Conservation (phyloP, 2,329 filamentous ascomycete genomes). For the Botryosphaeria dothidea region DNA sequence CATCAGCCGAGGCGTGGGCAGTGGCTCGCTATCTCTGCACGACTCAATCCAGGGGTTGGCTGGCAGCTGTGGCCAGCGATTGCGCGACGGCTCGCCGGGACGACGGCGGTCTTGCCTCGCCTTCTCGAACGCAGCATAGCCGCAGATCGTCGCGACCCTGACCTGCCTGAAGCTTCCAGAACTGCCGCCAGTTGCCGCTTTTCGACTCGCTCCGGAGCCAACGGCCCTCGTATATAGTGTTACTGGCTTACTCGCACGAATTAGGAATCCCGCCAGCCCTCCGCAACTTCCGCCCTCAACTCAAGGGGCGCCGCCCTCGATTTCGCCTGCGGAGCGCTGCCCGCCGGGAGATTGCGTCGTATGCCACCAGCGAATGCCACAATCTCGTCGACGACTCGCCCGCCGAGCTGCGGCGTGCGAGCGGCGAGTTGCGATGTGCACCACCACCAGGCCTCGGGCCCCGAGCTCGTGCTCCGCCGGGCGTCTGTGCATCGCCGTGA, state of each 20-base stretch:
- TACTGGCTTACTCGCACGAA: not conserved
- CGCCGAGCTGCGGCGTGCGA: not conserved
- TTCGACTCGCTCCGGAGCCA: constrained; percentile 2
- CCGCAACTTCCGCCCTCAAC: not conserved
- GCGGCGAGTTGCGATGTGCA: too few relatives aligned
- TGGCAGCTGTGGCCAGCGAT: not conserved
- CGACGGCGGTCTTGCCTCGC: constrained; percentile 9
- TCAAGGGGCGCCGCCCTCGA: not conserved
- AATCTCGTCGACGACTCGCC: not conserved
- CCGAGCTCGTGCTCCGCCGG: constrained; percentile 1
- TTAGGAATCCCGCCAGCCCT: not conserved
- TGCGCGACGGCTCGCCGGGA: constrained; percentile 9
- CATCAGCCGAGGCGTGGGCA: not conserved
- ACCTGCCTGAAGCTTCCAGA: constrained; percentile 6
- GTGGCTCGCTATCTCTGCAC: not conserved
- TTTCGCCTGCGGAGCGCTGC: not conserved
- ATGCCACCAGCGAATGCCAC: not conserved
- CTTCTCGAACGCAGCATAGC: constrained; percentile 7
- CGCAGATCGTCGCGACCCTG: not conserved
- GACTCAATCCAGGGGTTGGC: constrained; percentile 11
- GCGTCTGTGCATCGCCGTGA: not conserved
- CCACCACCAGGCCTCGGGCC: not conserved
- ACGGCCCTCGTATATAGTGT: not conserved
- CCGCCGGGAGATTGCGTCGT: constrained; percentile 6
- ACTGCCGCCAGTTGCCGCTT: constrained; percentile 2